Evolutionary conservation across 2,329 filamentous ascomycete genomes (phyloP), one percentile per base, ranked within the genome.

Genomic region (Taxawa tesnikishii): DNA sequence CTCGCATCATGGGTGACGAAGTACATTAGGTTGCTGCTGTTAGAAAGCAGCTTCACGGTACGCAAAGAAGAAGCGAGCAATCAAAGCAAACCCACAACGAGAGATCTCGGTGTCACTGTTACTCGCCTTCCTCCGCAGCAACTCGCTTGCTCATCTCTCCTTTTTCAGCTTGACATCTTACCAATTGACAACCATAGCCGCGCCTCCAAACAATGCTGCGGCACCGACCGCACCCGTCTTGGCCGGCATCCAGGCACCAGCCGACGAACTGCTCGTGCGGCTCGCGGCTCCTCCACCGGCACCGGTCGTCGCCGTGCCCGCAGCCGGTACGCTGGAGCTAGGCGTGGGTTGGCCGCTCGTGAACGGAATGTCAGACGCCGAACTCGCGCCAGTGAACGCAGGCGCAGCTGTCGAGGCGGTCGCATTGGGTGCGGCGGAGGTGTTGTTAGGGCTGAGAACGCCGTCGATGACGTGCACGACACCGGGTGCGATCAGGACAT

Each of bases 371-470:
- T 52, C 48, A 13, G 58, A 59, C 15, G 51, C 67, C 6, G 62
- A 59, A 5, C 58, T 62, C 4, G 70, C 74, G 34, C 63, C 63
- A 15, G 56, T 54, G 54, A 70, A 81, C 2, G 66, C 74, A 4
- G 67, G 61, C 0, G 58, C 47, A 23, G 69, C 66, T 1, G 63
- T 61, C 0, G 58, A 49, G 11, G 60, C 58, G 11, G 55, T 47
- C 2, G 62, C 45, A 14, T 62, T 43, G 4, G 67, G 62, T n/a
- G 51, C 46, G 4, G 56, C 59, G 2, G 55, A 51, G 3, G 62
- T 56, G 45, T 67, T 67, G 40, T 58, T 51, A 8, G 70, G 68
- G 56, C 76, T 77, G 29, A 79, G 56, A 23, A 77, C 71, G 38
- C 60, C 59, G 45, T 79, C 71, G 9, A 62, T 61, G 19, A 71